Conservation (phyloP, 2,329 filamentous ascomycete genomes). For the Hymenotorrendiella dingleyae region DNA sequence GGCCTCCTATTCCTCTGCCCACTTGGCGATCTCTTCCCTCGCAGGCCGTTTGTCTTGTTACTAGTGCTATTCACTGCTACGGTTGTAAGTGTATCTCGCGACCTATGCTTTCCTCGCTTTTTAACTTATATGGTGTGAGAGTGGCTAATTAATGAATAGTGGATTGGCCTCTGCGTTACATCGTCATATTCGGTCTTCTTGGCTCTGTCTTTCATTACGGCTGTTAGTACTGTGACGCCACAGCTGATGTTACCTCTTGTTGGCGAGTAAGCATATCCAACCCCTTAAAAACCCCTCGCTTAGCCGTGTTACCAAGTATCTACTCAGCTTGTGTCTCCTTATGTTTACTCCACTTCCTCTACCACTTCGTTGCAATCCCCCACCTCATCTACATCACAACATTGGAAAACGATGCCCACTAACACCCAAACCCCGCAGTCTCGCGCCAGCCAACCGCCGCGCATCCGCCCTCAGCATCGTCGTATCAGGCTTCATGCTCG, state of each 20-base stretch:
- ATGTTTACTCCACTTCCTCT: too few relatives aligned
- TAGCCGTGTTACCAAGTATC: too few relatives aligned
- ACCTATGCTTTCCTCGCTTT: conserved; percentile 1
- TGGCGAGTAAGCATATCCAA: too few relatives aligned
- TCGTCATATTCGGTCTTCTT: conserved; percentile 58
- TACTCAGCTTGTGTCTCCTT: too few relatives aligned
- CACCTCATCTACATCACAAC: too few relatives aligned
- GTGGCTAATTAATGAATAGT: too few relatives aligned
- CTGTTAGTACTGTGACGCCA: conserved; percentile 75
- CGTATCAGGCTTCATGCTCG: conserved; percentile 68
- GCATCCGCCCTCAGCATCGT: conserved; percentile 68
- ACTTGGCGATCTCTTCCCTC: conserved; percentile 62
- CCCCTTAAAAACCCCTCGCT: too few relatives aligned
- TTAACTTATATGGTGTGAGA: too few relatives aligned
- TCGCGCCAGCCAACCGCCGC: conserved; percentile 62
- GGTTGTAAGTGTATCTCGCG: conserved; percentile 42
- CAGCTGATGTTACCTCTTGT: conserved; percentile 76
- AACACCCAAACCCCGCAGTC: too few relatives aligned
- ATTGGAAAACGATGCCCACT: too few relatives aligned
- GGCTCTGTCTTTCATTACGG: conserved; percentile 65
- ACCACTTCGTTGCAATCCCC: too few relatives aligned
- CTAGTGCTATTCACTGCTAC: conserved; percentile 64
- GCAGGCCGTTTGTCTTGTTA: conserved; percentile 62
- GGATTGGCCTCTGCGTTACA: conserved; percentile 68
- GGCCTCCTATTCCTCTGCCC: conserved; percentile 72